Evolutionary conservation across 148 eudicot genomes (phyloP).

Genomic region (Mesembryanthemum crystallinum): DNA sequence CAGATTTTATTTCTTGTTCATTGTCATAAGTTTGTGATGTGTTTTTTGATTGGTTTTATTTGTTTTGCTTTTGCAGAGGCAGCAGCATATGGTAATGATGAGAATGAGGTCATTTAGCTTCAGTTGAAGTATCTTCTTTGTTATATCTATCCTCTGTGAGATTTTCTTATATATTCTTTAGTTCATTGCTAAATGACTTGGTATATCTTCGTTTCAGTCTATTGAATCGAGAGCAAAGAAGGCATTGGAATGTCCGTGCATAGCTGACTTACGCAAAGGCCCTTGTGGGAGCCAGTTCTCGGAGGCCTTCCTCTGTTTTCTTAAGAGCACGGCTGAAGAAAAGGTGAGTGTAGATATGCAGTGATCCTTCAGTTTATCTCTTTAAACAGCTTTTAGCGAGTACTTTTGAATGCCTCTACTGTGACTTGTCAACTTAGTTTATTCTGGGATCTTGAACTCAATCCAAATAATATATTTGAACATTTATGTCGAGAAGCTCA

Average conservation of each 20-base stretch:
- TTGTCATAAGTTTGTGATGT: not conserved
- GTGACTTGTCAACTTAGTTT: too few species aligned
- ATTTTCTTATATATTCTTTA: not conserved
- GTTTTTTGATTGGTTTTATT: not conserved
- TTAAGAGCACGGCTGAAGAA: constrained; percentile 84
- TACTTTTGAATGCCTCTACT: not conserved
- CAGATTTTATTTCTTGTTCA: too few species aligned
- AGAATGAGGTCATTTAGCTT: constrained; percentile 43
- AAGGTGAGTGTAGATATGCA: constrained; percentile 41
- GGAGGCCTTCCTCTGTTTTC: constrained; percentile 82
- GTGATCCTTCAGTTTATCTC: not conserved
- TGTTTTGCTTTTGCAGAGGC: constrained; percentile 61
- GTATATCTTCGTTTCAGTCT: constrained; percentile 40
- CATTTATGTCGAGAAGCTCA: not conserved
- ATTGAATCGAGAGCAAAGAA: constrained; percentile 72
- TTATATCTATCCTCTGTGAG: constrained; percentile 12
- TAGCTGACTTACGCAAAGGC: constrained; percentile 71
- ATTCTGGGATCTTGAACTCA: not conserved
- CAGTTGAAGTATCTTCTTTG: constrained; percentile 18
- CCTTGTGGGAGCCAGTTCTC: constrained; percentile 85
- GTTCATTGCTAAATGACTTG: constrained; percentile 12
- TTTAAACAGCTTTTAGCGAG: not conserved
- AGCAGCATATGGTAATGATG: constrained; percentile 60
- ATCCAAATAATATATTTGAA: not conserved
- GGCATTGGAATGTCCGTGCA: constrained; percentile 89